These are phyloP conservation scores for Alternaria burnsii DNA, from an alignment of 2,329 filamentous ascomycete species.

Conservation along the genomic window DNA sequence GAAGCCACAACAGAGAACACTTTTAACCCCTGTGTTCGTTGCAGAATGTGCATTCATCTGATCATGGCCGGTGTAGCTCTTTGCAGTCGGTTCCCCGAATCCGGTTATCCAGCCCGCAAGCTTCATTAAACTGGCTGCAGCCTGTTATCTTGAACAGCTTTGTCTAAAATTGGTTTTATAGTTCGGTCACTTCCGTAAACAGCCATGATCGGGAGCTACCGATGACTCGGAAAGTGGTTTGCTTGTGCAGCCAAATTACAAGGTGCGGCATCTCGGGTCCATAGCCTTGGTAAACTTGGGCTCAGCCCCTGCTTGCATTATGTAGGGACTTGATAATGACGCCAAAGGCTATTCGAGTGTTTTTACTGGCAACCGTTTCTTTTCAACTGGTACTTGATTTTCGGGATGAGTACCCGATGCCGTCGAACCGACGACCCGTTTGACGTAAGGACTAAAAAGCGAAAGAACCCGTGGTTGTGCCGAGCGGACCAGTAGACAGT, in stretches of 20 bases:
- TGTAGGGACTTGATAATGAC: neutral
- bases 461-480: constrained; percentile 7
- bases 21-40: constrained; percentile 9
- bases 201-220: constrained; percentile 26
- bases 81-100: neutral
- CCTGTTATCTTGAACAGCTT: neutral
- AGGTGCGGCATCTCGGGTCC: constrained; percentile 24
- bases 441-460: constrained; percentile 3
- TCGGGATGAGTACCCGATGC: constrained; percentile 8
- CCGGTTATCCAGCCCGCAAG: neutral
- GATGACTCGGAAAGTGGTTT: constrained; percentile 27
- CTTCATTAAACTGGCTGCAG: neutral
- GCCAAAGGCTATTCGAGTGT: neutral
- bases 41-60: neutral
- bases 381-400: neutral
- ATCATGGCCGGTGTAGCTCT: neutral
- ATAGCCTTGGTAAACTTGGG: constrained; percentile 14
- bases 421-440: constrained; percentile 13
- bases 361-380: neutral
- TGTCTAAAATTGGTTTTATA: constrained; percentile 1
- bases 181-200: constrained; percentile 1
- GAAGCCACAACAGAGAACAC: constrained; percentile 26
- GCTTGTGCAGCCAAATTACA: constrained; percentile 22
- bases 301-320: constrained; percentile 10
- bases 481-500: constrained; percentile 10